Percentiles rank a stretch among this genome's conserved stretches.
Evolutionary conservation across 2,329 filamentous ascomycete species (phyloP).

Genomic region (Xylaria sp.): DNA sequence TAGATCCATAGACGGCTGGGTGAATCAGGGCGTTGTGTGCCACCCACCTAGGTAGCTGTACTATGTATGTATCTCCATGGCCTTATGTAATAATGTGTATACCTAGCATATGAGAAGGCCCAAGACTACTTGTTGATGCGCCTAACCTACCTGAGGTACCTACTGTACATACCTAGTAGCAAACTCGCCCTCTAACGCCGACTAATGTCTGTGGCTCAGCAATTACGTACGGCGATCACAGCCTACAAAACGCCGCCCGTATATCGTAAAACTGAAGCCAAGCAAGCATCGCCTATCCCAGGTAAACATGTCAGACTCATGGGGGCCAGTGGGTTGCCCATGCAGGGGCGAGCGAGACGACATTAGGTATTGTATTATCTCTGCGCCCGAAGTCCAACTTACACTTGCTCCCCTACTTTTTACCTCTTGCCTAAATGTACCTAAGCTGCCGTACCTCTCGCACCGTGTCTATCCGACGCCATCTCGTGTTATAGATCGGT

Average conservation of each 20-base stretch:
- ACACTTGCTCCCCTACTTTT: not conserved
- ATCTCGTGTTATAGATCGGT: not conserved
- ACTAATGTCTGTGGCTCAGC: constrained; percentile 24
- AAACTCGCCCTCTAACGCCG: not conserved
- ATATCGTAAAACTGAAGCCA: constrained; percentile 25
- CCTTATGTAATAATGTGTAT: too few species aligned
- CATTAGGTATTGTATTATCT: constrained; percentile 9
- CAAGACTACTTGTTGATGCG: too few species aligned
- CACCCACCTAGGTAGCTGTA: too few species aligned
- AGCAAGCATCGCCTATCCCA: constrained; percentile 33
- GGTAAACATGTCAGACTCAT: constrained; percentile 22
- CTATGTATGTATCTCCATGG: too few species aligned
- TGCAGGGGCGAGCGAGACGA: constrained; percentile 28
- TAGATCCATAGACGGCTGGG: too few species aligned
- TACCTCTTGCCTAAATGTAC: constrained; percentile 7
- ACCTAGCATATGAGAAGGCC: too few species aligned
- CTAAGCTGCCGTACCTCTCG: not conserved
- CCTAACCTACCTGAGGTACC: too few species aligned
- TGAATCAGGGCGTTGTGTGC: too few species aligned
- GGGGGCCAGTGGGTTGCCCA: constrained; percentile 31
- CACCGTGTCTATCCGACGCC: not conserved
- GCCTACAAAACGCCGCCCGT: constrained; percentile 2
- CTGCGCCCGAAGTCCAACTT: not conserved
- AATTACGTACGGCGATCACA: constrained; percentile 21
- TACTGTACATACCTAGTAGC: constrained; percentile 1